Evolutionary conservation across 345 rosid species (phyloP), one percentile per base, ranked within the genome.

Genomic region (Eucalyptus regnans): DNA sequence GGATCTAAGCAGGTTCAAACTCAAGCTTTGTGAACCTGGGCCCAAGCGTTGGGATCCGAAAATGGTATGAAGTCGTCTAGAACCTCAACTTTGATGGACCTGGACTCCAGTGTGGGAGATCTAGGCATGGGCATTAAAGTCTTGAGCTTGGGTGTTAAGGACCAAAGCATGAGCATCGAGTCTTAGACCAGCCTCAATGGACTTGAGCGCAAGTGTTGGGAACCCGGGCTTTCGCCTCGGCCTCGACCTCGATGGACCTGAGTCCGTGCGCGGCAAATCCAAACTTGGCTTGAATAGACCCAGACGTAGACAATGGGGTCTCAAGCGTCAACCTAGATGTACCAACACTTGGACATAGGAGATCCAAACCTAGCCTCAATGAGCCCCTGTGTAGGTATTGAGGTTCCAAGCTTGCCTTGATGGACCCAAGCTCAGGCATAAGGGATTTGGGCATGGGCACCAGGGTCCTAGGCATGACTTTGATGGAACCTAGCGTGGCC

Each of bases 191-290:
- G 3, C 29, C 29, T 56, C 3, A 22, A 56, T 56, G 62, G 1
- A 56, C 29, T 56, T 23, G 60, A 54, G 60, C 1, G 1, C 10
- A 0, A 23, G 6, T 23, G 62, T 23, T 1, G 2, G 2, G 62
- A 56, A 56, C 62, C 12, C 12, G 11, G 12, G 29, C 1, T 12
- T 56, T 56, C 1, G 12, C 29, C 62, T 56, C 3, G 0, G 1
- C 62, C 29, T 23, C 0, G 6, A 10, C 29, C 62, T 56, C 3
- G 62, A 22, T 56, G 29, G 62, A 56, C 29, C 12, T 23, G 0
- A 23, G 62, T 29, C 3, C 12, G 0, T 56, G 27, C 6, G 1
- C 2, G 6, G 29, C 29, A 56, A 0, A 56, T 56, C 62, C 29
- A 56, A 23, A 23, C 29, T 56, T 56, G 29, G 6, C 27, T 12